Conservation (phyloP, 352 stramenopile species). For the Pythium pyrilobum region DNA sequence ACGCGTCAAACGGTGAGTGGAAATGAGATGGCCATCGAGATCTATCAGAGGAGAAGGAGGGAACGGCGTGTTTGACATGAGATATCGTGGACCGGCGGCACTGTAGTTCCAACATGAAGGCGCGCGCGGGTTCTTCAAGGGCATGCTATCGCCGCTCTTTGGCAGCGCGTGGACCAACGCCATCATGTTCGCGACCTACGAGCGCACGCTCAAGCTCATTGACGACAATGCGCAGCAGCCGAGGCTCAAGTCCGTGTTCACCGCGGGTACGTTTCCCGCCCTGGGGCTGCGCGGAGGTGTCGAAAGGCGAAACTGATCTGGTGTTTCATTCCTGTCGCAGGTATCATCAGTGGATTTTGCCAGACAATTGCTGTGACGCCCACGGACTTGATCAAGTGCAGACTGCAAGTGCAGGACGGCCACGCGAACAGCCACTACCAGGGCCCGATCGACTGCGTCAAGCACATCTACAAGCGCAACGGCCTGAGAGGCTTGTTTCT, state of each 20-base stretch:
- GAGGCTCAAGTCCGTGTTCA: constrained; percentile 62
- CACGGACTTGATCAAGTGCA: constrained; percentile 81
- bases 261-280: constrained; percentile 26
- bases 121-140: constrained; percentile 77
- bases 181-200: constrained; percentile 82
- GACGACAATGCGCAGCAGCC: constrained; percentile 47
- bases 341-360: constrained; percentile 66
- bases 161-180: constrained; percentile 83
- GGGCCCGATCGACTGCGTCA: constrained; percentile 69
- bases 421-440: constrained; percentile 51
- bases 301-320: too few species aligned
- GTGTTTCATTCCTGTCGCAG: too few species aligned
- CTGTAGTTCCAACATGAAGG: constrained; percentile 68
- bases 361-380: constrained; percentile 71
- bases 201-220: constrained; percentile 59
- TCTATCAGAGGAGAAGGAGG: neutral
- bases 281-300: too few species aligned
- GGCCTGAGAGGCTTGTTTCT: constrained; percentile 65
- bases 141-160: constrained; percentile 74
- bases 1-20: constrained; percentile 31
- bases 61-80: neutral
- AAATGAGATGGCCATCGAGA: neutral
- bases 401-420: constrained; percentile 74
- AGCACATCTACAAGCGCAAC: constrained; percentile 58
- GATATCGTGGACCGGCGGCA: neutral